These are phyloP conservation scores for Phialemonium atrogriseum DNA, from an alignment of 2,329 filamentous ascomycete species.

Conservation along the genomic window DNA sequence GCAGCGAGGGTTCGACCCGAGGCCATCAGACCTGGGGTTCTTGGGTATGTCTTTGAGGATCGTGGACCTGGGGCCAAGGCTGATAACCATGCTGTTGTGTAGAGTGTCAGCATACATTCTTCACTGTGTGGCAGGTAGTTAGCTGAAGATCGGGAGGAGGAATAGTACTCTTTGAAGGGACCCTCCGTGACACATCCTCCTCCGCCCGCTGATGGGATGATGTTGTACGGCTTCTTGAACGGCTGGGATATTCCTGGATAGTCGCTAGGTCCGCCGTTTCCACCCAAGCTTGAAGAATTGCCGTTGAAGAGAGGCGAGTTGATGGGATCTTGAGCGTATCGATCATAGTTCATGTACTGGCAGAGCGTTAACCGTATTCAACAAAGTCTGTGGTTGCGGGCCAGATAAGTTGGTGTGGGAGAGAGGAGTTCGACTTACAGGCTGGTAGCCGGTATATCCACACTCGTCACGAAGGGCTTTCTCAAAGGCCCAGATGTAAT, in stretches of 20 bases:
- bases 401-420: neutral
- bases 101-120: conserved; percentile 5
- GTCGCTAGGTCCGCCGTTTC: conserved; percentile 24
- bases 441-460: conserved; percentile 14
- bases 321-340: conserved; percentile 31
- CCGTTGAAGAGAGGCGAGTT: conserved; percentile 44
- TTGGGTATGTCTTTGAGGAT: conserved; percentile 15
- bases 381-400: no score
- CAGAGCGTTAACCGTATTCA: neutral
- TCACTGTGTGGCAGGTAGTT: neutral
- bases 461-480: conserved; percentile 12
- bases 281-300: conserved; percentile 34
- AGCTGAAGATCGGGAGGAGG: neutral
- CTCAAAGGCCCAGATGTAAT: conserved; percentile 9
- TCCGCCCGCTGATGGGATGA: conserved; percentile 33
- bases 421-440: conserved; percentile 2
- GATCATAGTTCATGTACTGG: conserved; percentile 40
- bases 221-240: conserved; percentile 20
- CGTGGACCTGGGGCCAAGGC: conserved; percentile 22
- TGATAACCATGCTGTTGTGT: conserved; percentile 27
- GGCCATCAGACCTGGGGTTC: conserved; percentile 18
- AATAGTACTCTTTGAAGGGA: conserved; percentile 28
- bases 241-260: conserved; percentile 9
- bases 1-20: conserved; percentile 29
- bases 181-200: conserved; percentile 43